A percentile compares a stretch with the other conserved stretches of the same genome.
Conservation (phyloP, 202 grass and related monocot genomes). For the Tripidium arundinaceum region DNA sequence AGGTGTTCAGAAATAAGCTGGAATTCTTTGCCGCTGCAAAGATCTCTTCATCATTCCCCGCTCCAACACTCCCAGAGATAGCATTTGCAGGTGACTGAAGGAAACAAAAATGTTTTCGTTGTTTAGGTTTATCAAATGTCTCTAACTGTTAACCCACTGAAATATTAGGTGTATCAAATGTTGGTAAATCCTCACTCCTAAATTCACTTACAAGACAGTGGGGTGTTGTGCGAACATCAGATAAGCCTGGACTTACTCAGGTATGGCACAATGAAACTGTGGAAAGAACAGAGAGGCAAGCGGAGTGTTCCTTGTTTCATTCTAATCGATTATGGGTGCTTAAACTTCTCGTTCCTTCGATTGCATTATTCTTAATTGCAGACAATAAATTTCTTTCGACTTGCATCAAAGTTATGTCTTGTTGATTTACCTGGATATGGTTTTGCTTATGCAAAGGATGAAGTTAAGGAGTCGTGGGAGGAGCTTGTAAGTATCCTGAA, state of each 20-base stretch:
- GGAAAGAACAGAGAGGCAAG: background rate
- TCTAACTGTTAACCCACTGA: constrained; percentile 18
- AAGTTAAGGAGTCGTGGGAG: constrained; percentile 96
- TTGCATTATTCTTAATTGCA: constrained; percentile 40
- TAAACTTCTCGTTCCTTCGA: constrained; percentile 4
- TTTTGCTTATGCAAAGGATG: constrained; percentile 99
- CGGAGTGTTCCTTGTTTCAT: background rate
- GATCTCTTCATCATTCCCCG: constrained; percentile 81
- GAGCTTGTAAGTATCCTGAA: constrained; percentile 69
- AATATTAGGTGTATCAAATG: constrained; percentile 83
- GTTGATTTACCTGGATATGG: constrained; percentile 98
- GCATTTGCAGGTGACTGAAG: constrained; percentile 81
- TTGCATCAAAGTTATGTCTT: constrained; percentile 81
- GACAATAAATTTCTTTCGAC: constrained; percentile 89
- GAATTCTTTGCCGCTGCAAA: constrained; percentile 95
- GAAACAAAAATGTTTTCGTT: background rate
- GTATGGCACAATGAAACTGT: constrained; percentile 27
- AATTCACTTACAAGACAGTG: constrained; percentile 97
- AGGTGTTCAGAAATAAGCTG: constrained; percentile 92
- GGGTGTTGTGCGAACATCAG: constrained; percentile 90
- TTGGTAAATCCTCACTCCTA: constrained; percentile 85
- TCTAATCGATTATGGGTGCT: background rate
- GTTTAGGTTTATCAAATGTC: background rate
- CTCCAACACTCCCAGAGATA: constrained; percentile 83
- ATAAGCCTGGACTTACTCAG: constrained; percentile 98